phyloP scores from a whole-genome alignment of 1,139 yeast genomes.

The Pneumocystis oryctolagi region DNA sequence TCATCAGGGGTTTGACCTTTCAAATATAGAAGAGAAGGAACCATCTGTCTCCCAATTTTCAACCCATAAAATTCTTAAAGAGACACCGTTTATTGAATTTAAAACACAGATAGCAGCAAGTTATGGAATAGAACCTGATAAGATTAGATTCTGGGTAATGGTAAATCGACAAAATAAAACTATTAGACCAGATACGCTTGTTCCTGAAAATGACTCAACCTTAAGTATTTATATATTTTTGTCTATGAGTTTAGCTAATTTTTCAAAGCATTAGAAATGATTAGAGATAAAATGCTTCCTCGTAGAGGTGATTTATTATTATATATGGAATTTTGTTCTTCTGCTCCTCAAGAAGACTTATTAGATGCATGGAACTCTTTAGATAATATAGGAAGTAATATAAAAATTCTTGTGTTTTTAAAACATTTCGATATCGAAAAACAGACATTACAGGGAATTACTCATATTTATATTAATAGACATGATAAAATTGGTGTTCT shows the following conservation, averaged over 20 bases:
- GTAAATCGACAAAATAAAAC: slow-evolving; percentile 63
- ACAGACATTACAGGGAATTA: slow-evolving; percentile 46
- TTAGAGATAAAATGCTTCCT: slow-evolving; percentile 29
- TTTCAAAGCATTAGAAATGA: slow-evolving; percentile 25
- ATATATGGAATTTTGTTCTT: slow-evolving; percentile 31
- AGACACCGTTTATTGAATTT: slow-evolving; percentile 39
- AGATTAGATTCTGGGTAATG: slow-evolving; percentile 49
- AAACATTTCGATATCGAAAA: slow-evolving; percentile 51
- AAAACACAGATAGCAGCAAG: slow-evolving; percentile 36
- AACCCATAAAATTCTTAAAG: slow-evolving; percentile 41
- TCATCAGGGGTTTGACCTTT: slow-evolving; percentile 64
- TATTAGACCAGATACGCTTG: slow-evolving; percentile 43
- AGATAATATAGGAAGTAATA: slow-evolving; percentile 22
- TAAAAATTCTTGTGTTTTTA: slow-evolving; percentile 41
- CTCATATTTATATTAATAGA: slow-evolving; percentile 45
- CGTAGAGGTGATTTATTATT: slow-evolving; percentile 27
- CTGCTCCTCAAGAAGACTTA: slow-evolving; percentile 8
- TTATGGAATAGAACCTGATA: slow-evolving; percentile 29
- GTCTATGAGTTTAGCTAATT: neutral
- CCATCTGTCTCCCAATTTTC: slow-evolving; percentile 14
- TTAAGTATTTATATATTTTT: neutral
- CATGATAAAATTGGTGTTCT: slow-evolving; percentile 35
- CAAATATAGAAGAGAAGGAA: slow-evolving; percentile 22
- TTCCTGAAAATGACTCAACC: slow-evolving; percentile 13
- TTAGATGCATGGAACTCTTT: slow-evolving; percentile 7